phyloP scores from a whole-genome alignment of 73 alveolate species.

The Paramecium pentaurelia region DNA sequence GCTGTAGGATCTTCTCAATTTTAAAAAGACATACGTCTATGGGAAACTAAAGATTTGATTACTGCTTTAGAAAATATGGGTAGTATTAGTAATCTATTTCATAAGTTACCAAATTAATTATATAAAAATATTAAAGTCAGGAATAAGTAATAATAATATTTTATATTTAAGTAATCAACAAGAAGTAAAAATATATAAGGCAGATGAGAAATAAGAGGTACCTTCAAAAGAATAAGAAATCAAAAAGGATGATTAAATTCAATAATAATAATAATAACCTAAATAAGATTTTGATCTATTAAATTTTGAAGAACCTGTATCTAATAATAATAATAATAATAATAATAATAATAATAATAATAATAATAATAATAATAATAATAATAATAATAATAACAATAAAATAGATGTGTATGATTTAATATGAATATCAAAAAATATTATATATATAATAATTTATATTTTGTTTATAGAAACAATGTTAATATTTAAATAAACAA shows the following conservation, averaged over 20 bases:
- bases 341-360: too few species aligned
- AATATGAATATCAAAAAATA: background rate
- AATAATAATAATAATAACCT: background rate
- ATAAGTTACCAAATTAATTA: background rate
- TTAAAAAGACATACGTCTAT: background rate
- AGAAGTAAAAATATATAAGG: background rate
- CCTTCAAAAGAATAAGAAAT: background rate
- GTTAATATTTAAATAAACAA: too few species aligned
- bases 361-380: background rate
- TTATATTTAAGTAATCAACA: background rate
- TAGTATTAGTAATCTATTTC: background rate
- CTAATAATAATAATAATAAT: background rate
- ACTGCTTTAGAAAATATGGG: background rate
- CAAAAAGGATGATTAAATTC: background rate
- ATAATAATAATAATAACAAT: background rate
- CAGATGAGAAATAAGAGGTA: background rate
- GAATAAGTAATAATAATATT: background rate
- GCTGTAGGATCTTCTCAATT: background rate
- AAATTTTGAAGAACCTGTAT: background rate
- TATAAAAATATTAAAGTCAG: background rate
- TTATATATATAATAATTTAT: background rate
- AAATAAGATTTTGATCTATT: background rate
- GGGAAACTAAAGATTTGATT: conserved; percentile 26
- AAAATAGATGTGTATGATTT: background rate
- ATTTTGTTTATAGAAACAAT: too few species aligned